Conservation (phyloP, 169 alveolate genomes). For the Eimeria maxima region DNA sequence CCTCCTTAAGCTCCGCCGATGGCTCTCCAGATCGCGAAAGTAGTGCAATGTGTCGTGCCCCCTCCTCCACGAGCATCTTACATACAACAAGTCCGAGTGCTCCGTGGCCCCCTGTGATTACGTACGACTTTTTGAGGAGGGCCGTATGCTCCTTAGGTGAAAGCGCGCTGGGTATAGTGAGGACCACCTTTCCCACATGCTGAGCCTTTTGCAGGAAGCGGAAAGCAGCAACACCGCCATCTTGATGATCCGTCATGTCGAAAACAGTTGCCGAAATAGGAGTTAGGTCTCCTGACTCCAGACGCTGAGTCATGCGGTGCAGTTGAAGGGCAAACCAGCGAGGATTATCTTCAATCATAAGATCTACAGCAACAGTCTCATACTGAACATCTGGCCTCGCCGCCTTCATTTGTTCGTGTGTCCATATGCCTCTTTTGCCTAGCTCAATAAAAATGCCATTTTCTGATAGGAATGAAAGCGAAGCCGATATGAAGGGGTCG, state of each 20-base stretch:
- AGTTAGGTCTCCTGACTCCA: slow-evolving; percentile 55
- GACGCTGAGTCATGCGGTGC: slow-evolving; percentile 72
- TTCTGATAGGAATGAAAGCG: slow-evolving; percentile 82
- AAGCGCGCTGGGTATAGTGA: slow-evolving; percentile 81
- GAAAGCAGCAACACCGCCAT: slow-evolving; percentile 85
- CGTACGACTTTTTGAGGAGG: slow-evolving; percentile 65
- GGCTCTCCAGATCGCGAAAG: slow-evolving; percentile 82
- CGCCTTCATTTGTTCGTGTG: slow-evolving; percentile 76
- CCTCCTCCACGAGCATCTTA: slow-evolving; percentile 87
- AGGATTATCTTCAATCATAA: slow-evolving; percentile 86
- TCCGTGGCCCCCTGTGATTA: slow-evolving; percentile 84
- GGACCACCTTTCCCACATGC: slow-evolving; percentile 85
- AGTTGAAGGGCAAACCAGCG: slow-evolving; percentile 85
- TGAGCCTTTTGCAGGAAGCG: slow-evolving; percentile 85
- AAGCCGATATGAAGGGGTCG: slow-evolving; percentile 83
- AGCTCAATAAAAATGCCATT: slow-evolving; percentile 89
- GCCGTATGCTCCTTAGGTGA: slow-evolving; percentile 22
- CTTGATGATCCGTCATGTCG: slow-evolving; percentile 68
- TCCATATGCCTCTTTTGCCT: slow-evolving; percentile 88
- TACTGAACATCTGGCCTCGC: slow-evolving; percentile 85
- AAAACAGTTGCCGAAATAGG: slow-evolving; percentile 81
- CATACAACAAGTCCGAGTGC: slow-evolving; percentile 86
- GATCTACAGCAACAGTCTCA: slow-evolving; percentile 84
- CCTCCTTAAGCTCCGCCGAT: slow-evolving; percentile 34
- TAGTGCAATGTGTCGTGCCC: slow-evolving; percentile 84